These are phyloP conservation scores for Lipomyces yamadae DNA, from an alignment of 805 yeast genomes.

Conservation along the genomic window DNA sequence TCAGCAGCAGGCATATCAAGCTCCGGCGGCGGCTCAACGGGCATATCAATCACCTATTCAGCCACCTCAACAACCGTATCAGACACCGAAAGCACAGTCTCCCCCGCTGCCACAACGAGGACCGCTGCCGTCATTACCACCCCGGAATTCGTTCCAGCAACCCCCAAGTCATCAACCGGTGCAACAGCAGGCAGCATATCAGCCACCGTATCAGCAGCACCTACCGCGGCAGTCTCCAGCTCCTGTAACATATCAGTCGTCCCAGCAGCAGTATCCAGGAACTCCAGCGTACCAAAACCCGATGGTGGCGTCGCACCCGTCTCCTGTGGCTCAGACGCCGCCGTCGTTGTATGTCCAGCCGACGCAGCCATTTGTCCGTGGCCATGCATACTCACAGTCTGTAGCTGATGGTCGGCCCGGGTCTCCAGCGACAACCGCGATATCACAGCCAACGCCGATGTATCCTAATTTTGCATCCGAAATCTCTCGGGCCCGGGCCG, in stretches of 20 bases:
- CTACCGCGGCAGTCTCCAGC: slow-evolving; percentile 20
- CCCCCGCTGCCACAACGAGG: slow-evolving; percentile 24
- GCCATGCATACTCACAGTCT: slow-evolving; percentile 34
- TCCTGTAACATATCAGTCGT: slow-evolving; percentile 12
- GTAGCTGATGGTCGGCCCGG: slow-evolving; percentile 20
- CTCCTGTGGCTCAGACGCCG: slow-evolving; percentile 8
- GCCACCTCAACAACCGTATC: slow-evolving; percentile 7
- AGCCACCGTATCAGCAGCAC: background rate
- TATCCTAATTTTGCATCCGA: slow-evolving; percentile 46
- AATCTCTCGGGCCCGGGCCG: slow-evolving; percentile 39
- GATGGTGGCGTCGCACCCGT: slow-evolving; percentile 8
- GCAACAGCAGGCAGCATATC: slow-evolving; percentile 14
- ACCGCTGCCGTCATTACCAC: slow-evolving; percentile 8
- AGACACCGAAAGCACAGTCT: slow-evolving; percentile 1
- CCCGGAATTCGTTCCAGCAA: background rate
- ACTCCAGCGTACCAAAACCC: slow-evolving; percentile 6
- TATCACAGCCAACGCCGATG: slow-evolving; percentile 5
- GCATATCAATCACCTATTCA: slow-evolving; percentile 26
- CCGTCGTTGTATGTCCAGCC: slow-evolving; percentile 14
- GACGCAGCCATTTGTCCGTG: slow-evolving; percentile 21
- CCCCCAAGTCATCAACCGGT: slow-evolving; percentile 6
- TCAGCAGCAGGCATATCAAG: slow-evolving; percentile 22
- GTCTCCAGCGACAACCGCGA: slow-evolving; percentile 11
- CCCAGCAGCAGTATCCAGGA: slow-evolving; percentile 12
- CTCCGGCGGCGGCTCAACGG: slow-evolving; percentile 13